These are phyloP conservation scores for Boletus reticulatus DNA, from an alignment of 768 basidiomycete genomes.

Conservation along the genomic window DNA sequence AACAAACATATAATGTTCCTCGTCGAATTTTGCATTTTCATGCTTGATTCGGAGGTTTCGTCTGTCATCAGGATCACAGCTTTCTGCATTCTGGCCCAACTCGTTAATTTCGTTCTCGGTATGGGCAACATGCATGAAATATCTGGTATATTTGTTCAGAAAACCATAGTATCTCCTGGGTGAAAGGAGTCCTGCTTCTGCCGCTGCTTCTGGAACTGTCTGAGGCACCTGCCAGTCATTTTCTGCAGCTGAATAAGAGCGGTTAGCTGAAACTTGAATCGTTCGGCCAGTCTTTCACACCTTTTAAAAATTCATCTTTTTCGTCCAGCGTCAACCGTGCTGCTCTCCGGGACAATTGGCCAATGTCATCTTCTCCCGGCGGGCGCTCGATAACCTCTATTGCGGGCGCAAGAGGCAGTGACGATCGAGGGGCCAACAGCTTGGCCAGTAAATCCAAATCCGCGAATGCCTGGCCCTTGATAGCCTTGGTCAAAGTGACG, in stretches of 20 bases:
- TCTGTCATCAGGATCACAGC: constrained; percentile 47
- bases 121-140: constrained; percentile 69
- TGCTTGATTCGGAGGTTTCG: constrained; percentile 50
- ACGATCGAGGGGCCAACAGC: constrained; percentile 64
- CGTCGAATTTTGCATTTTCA: constrained; percentile 80
- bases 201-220: constrained; percentile 39
- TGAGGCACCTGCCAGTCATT: constrained; percentile 83
- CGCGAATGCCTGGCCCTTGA: constrained; percentile 62
- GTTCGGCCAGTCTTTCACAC: constrained; percentile 30
- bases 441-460: constrained; percentile 80
- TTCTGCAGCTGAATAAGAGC: constrained; percentile 53
- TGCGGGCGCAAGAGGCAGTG: constrained; percentile 32
- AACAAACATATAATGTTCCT: constrained; percentile 77
- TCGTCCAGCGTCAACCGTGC: constrained; percentile 49
- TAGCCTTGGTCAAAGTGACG: constrained; percentile 68
- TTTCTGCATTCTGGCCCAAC: constrained; percentile 67
- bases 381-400: constrained; percentile 59
- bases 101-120: constrained; percentile 83
- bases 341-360: constrained; percentile 44
- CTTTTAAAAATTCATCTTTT: constrained; percentile 55
- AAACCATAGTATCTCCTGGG: constrained; percentile 68
- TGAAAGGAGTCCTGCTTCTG: constrained; percentile 36
- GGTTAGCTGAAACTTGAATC: constrained; percentile 5
- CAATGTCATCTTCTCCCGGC: constrained; percentile 25
- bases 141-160: constrained; percentile 69